Evolutionary conservation across 2,329 filamentous ascomycete species (phyloP).

Genomic region (Calonectria henricotiae): DNA sequence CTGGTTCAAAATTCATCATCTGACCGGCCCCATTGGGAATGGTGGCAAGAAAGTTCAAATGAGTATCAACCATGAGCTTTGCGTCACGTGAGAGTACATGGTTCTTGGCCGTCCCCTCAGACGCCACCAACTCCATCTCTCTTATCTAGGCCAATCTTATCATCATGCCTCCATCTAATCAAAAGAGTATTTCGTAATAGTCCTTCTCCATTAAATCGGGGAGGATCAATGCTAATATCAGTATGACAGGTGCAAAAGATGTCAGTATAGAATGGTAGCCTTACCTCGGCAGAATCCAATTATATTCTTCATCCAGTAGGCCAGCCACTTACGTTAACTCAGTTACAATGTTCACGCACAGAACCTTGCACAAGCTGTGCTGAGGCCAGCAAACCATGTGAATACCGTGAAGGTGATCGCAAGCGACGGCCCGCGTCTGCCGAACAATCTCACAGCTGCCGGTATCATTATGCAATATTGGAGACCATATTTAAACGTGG

Average conservation of each 20-base stretch:
- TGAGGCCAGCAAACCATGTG: conserved; percentile 24
- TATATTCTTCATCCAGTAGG: neutral
- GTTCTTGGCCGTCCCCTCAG: conserved; percentile 17
- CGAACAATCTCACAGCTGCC: conserved; percentile 84
- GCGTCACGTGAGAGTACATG: conserved; percentile 14
- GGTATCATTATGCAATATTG: conserved; percentile 86
- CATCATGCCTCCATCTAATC: conserved; percentile 10
- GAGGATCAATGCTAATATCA: neutral
- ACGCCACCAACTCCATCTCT: neutral
- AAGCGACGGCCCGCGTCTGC: conserved; percentile 39
- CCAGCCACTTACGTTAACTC: neutral
- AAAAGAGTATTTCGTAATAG: conserved; percentile 19
- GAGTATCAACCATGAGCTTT: neutral
- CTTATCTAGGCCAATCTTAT: neutral
- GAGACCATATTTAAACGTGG: conserved; percentile 80
- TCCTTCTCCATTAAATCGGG: no score
- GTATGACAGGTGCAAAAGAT: conserved; percentile 32
- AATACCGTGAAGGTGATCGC: conserved; percentile 34
- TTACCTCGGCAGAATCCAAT: neutral
- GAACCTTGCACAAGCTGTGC: conserved; percentile 35
- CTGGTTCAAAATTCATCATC: neutral
- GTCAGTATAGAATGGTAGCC: conserved; percentile 35
- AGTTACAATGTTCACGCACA: conserved; percentile 38
- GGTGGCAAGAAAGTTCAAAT: conserved; percentile 11
- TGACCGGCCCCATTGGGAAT: neutral